phyloP scores from a whole-genome alignment of 768 basidiomycete genomes.

The Chalciporus sphaerocephalus region DNA sequence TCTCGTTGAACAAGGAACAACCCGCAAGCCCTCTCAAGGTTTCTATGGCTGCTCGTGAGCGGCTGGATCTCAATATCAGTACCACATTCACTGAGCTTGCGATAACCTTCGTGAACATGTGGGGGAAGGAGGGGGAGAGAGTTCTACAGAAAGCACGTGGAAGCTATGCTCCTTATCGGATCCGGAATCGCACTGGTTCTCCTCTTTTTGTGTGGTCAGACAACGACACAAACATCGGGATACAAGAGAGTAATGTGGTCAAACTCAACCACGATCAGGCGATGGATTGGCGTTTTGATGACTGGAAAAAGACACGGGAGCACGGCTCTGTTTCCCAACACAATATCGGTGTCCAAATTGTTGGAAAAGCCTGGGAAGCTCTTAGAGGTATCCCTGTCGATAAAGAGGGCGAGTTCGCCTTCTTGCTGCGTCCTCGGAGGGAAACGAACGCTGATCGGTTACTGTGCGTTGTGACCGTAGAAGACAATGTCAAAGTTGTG shows the following conservation, averaged over 20 bases:
- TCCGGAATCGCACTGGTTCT: conserved; percentile 89
- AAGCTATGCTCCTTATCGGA: conserved; percentile 88
- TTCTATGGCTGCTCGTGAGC: conserved; percentile 67
- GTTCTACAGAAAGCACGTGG: conserved; percentile 77
- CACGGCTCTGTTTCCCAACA: conserved; percentile 60
- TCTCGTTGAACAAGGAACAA: conserved; percentile 52
- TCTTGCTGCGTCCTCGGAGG: conserved; percentile 74
- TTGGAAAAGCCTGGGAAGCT: conserved; percentile 86
- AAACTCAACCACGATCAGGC: conserved; percentile 70
- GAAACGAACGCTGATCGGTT: conserved; percentile 75
- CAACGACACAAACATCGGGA: conserved; percentile 47
- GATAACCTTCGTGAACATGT: conserved; percentile 65
- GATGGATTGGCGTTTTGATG: conserved; percentile 95
- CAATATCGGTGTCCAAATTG: conserved; percentile 78
- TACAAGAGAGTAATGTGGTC: conserved; percentile 47
- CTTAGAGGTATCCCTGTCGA: conserved; percentile 87
- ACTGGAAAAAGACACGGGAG: conserved; percentile 92
- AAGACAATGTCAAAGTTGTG: conserved; percentile 91
- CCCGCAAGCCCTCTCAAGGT: conserved; percentile 50
- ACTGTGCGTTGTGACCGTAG: conserved; percentile 83
- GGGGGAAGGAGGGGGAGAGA: conserved; percentile 69
- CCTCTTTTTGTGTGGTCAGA: conserved; percentile 85
- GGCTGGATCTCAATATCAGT: conserved; percentile 87
- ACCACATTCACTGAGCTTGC: conserved; percentile 86
- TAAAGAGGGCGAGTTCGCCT: conserved; percentile 86